These are phyloP conservation scores for Solanum hybrid DNA, from an alignment of 305 asterid species.

Conservation along the genomic window DNA sequence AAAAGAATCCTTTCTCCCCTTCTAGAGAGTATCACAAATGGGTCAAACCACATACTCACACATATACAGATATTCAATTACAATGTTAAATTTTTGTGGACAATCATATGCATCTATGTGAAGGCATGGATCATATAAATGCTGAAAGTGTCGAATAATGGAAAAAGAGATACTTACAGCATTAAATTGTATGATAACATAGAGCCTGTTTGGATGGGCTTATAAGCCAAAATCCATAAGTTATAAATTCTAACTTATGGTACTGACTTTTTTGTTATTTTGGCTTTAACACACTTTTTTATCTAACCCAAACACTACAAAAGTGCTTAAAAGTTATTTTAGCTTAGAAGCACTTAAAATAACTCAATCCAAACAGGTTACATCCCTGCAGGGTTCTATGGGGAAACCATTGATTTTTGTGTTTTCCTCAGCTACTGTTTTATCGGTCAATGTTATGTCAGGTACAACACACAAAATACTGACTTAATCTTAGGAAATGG, in stretches of 20 bases:
- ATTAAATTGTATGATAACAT: background rate
- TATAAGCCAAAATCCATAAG: background rate
- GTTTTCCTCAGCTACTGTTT: background rate
- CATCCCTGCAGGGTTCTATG: background rate
- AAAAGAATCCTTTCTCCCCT: slow-evolving; percentile 65
- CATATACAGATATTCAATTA: background rate
- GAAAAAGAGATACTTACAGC: background rate
- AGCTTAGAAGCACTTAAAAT: background rate
- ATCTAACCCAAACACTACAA: background rate
- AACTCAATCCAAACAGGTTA: background rate
- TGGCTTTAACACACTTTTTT: background rate
- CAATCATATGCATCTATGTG: background rate
- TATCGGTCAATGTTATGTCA: background rate
- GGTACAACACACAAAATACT: background rate
- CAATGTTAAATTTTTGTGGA: background rate
- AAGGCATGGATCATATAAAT: background rate
- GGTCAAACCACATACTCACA: background rate
- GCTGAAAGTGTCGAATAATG: background rate
- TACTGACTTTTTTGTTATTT: background rate
- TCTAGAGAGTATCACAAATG: slow-evolving; percentile 20
- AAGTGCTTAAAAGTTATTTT: background rate
- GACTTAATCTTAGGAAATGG: background rate
- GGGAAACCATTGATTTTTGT: background rate
- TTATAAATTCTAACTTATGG: background rate
- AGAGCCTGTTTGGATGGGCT: background rate